Evolutionary conservation across 129 eudicot species (phyloP), one percentile per base, ranked within the genome.

Genomic region (Escallonia rubra): DNA sequence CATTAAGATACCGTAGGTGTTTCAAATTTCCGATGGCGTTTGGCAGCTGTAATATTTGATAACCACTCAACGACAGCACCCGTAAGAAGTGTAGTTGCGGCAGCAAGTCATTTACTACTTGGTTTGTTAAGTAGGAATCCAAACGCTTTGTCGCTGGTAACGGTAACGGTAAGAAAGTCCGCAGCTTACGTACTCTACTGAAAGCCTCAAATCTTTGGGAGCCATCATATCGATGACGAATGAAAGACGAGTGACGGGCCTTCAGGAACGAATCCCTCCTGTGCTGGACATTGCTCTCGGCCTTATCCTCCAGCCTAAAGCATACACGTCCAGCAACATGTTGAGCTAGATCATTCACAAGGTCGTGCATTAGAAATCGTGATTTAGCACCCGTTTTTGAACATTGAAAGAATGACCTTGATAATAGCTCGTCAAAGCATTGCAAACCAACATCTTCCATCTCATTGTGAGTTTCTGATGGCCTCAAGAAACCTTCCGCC

Each of bases 131-230:
- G 63, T 46, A 72, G 58, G 51, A 77, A 2, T 3, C 34, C 34
- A 23, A 23, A n/a, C n/a, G n/a, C n/a, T n/a, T n/a, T n/a, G 34
- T 23, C 34, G 0, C 42, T 59, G 13, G 65, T 63, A 40, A 23
- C 16, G 69, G 69, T 44, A 73, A 8, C 5, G 86, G 69, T 46
- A 86, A 47, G 61, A 82, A 74, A 1, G 86, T 82, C n/a, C 86
- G 61, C 73, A 86, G 43, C 11, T 67, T 57, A 51, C 47, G 57
- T n/a, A 70, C 81, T 68, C 63, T 53, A 41, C 15, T 13, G 23
- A 77, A 65, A 13, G 56, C 13, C 59, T 58, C 10, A 4, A 82
- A 82, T 59, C 68, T 80, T 1, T 34, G 12, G 60, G 52, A 75
- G 50, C 53, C 38, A 13, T 60, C 79, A 63, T 40, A 78, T 40